Percentiles rank a stretch among this genome's conserved stretches.
Conservation (phyloP, 768 basidiomycete species). For the Suillus alpinus region DNA sequence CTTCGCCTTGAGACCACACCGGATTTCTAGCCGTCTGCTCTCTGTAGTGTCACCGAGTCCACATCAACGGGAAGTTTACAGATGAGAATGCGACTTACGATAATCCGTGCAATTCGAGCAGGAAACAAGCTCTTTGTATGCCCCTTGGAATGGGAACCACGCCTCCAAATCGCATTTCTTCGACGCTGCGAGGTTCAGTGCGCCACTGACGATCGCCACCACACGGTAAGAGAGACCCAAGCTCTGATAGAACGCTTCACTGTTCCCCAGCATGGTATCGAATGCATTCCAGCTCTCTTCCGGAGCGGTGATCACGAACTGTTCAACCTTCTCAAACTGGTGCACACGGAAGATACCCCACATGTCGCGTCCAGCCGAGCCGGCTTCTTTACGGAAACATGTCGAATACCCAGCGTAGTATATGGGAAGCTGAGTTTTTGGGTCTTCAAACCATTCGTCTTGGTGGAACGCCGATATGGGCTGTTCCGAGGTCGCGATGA, state of each 20-base stretch:
- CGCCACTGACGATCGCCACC: slow-evolving; percentile 93
- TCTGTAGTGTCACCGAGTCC: slow-evolving; percentile 45
- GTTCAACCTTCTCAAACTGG: slow-evolving; percentile 98
- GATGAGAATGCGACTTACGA: slow-evolving; percentile 55
- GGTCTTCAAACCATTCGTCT: slow-evolving; percentile 97
- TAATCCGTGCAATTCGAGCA: slow-evolving; percentile 99
- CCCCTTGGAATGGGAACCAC: slow-evolving; percentile 98
- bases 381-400: slow-evolving; percentile 99
- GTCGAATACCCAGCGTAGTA: slow-evolving; percentile 88
- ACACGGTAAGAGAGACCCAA: slow-evolving; percentile 90
- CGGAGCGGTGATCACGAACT: slow-evolving; percentile 94
- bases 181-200: slow-evolving; percentile 92
- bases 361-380: slow-evolving; percentile 95
- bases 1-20: slow-evolving; percentile 87
- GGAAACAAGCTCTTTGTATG: slow-evolving; percentile 95
- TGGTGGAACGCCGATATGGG: slow-evolving; percentile 95
- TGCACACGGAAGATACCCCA: slow-evolving; percentile 99
- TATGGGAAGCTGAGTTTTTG: slow-evolving; percentile 88
- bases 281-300: slow-evolving; percentile 94
- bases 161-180: slow-evolving; percentile 98
- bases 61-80: background rate
- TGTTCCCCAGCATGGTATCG: slow-evolving; percentile 84
- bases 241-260: slow-evolving; percentile 96
- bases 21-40: slow-evolving; percentile 87
- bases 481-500: slow-evolving; percentile 98